Percentiles rank a stretch among this genome's conserved stretches.
Evolutionary conservation across 768 basidiomycete species (phyloP).

Genomic region (Boletus insuetus): DNA sequence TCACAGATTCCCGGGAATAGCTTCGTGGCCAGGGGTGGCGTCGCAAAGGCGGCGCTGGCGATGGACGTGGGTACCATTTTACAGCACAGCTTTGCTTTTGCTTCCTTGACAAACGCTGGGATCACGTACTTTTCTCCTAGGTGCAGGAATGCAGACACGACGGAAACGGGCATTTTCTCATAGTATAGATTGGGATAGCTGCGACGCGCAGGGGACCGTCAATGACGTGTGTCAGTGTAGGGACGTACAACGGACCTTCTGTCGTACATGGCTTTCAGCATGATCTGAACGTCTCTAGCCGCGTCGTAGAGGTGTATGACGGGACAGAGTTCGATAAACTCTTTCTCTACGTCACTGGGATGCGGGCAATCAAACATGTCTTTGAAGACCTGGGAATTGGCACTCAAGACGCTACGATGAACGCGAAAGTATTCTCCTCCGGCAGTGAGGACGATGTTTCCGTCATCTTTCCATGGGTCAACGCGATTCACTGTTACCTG

Average conservation of each 20-base stretch:
- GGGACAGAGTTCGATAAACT: slow-evolving; percentile 17
- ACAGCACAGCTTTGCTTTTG: not conserved
- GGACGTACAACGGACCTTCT: slow-evolving; percentile 1
- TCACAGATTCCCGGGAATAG: not conserved
- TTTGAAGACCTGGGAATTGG: slow-evolving; percentile 29
- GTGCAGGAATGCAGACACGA: slow-evolving; percentile 9
- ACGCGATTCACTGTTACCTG: not conserved
- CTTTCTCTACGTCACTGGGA: not conserved
- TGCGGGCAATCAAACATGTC: slow-evolving; percentile 23
- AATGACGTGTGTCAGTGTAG: not conserved
- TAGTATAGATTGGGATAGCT: slow-evolving; percentile 1
- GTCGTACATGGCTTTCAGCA: slow-evolving; percentile 19
- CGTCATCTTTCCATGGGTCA: slow-evolving; percentile 19
- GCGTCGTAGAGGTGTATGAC: slow-evolving; percentile 16
- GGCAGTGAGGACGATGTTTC: slow-evolving; percentile 25
- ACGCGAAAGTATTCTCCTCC: slow-evolving; percentile 29
- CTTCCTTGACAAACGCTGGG: slow-evolving; percentile 3
- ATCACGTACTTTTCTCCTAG: slow-evolving; percentile 21
- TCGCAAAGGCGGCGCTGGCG: not conserved
- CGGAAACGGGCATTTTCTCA: not conserved
- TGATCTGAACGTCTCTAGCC: slow-evolving; percentile 5
- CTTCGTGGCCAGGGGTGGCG: rapidly evolving
- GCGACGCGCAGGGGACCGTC: not conserved
- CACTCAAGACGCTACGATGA: slow-evolving; percentile 26
- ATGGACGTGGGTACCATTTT: not conserved